These are phyloP conservation scores for Paramecium sonneborni DNA, from an alignment of 73 alveolate species.

Conservation along the genomic window DNA sequence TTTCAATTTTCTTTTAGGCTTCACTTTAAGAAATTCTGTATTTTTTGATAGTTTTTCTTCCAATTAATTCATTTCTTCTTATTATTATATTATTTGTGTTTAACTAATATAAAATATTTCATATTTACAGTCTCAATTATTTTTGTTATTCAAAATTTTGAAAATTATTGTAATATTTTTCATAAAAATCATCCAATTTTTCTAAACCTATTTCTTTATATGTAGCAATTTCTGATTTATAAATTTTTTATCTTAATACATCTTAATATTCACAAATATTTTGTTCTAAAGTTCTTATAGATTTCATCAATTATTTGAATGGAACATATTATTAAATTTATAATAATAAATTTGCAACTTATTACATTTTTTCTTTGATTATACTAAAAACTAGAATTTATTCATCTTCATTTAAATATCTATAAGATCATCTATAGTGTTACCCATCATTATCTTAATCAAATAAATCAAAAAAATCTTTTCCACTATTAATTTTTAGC, in stretches of 20 bases:
- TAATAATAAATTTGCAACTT: conserved; percentile 59
- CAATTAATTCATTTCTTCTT: conserved; percentile 81
- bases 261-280: conserved; percentile 84
- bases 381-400: conserved; percentile 60
- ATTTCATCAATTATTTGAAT: conserved; percentile 73
- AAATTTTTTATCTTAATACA: conserved; percentile 85
- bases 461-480: conserved; percentile 62
- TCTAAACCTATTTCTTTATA: conserved; percentile 93
- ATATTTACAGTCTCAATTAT: conserved; percentile 66
- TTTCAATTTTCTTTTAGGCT: conserved; percentile 87
- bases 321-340: conserved; percentile 59
- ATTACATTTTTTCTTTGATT: conserved; percentile 59
- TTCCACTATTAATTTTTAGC: conserved; percentile 54
- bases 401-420: conserved; percentile 64
- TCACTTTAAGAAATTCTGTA: conserved; percentile 86
- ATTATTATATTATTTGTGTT: conserved; percentile 75
- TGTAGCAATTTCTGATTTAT: conserved; percentile 81
- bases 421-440: not conserved
- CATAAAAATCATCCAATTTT: conserved; percentile 88
- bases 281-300: conserved; percentile 77
- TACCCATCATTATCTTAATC: conserved; percentile 71
- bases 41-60: conserved; percentile 85
- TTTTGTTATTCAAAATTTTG: conserved; percentile 76
- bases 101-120: not conserved
- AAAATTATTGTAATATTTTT: conserved; percentile 84